A percentile compares a stretch with the other conserved stretches of the same genome.
Conservation (phyloP, 2,329 filamentous ascomycete genomes). For the Penicillium sp. region DNA sequence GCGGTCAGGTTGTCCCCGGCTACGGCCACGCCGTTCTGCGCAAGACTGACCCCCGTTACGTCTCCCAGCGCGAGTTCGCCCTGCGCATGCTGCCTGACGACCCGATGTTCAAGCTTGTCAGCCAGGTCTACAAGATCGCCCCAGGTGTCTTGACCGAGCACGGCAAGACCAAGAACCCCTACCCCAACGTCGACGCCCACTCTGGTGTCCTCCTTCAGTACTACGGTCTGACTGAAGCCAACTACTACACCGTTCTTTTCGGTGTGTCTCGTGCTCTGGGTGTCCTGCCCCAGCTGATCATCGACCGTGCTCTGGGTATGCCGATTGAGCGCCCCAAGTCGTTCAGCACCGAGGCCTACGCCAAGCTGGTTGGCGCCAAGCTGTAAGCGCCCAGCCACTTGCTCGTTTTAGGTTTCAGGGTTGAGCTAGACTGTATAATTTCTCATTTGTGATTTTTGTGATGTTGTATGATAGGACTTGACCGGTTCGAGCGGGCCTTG, state of each 20-base stretch:
- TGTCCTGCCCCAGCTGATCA: constrained; percentile 98
- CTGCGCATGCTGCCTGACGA: constrained; percentile 91
- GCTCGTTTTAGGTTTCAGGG: constrained; percentile 18
- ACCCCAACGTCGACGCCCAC: constrained; percentile 98
- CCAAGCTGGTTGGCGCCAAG: constrained; percentile 86
- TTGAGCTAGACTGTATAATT: constrained; percentile 27
- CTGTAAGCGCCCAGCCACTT: constrained; percentile 56
- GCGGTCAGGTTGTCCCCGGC: constrained; percentile 91
- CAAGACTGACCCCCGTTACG: constrained; percentile 99
- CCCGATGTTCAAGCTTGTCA: constrained; percentile 99
- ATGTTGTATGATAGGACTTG: constrained; percentile 43
- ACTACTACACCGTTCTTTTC: constrained; percentile 99
- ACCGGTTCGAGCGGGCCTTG: constrained; percentile 39
- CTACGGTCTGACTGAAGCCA: constrained; percentile 98
- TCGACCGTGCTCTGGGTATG: constrained; percentile 93
- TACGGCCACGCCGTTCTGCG: constrained; percentile 98
- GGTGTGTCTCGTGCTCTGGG: constrained; percentile 97
- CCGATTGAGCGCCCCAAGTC: constrained; percentile 99
- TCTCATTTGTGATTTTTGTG: constrained; percentile 28
- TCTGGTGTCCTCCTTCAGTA: constrained; percentile 98
- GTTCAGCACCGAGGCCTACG: constrained; percentile 95
- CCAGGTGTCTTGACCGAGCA: constrained; percentile 97
- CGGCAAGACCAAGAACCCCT: constrained; percentile 99
- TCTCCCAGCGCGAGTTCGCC: constrained; percentile 95
- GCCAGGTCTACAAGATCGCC: constrained; percentile 99